These are phyloP conservation scores for carrot (Daucus carota) DNA, from an alignment of 129 eudicot genomes.

Conservation along the genomic window DNA sequence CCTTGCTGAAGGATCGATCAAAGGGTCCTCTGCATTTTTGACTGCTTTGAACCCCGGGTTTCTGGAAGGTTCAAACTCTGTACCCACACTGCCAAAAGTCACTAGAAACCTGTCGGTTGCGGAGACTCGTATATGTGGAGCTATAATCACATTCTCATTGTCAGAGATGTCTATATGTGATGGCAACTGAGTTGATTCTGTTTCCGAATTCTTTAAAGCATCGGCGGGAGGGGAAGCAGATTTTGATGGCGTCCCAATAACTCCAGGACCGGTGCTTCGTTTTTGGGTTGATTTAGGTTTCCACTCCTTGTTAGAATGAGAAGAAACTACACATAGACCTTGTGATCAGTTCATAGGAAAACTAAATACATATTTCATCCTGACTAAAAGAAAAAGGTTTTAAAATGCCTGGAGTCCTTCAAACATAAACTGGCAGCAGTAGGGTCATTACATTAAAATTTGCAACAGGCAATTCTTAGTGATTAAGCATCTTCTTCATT, in stretches of 20 bases:
- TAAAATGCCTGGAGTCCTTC: neutral
- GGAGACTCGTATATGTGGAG: conserved; percentile 85
- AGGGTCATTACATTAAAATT: neutral
- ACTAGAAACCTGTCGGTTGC: conserved; percentile 59
- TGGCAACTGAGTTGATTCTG: conserved; percentile 35
- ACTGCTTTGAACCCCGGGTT: conserved; percentile 29
- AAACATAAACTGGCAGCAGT: neutral
- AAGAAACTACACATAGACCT: conserved; percentile 36
- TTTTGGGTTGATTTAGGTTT: conserved; percentile 74
- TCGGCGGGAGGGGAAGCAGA: conserved; percentile 37
- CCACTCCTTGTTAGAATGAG: conserved; percentile 89
- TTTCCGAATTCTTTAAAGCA: conserved; percentile 28
- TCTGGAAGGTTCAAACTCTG: conserved; percentile 30
- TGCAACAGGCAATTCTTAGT: neutral
- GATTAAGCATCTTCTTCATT: neutral
- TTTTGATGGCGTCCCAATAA: conserved; percentile 59
- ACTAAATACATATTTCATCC: neutral
- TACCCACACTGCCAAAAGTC: conserved; percentile 77
- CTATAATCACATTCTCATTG: conserved; percentile 76
- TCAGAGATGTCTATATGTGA: conserved; percentile 36
- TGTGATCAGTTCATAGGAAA: conserved; percentile 5
- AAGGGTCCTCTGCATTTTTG: conserved; percentile 30
- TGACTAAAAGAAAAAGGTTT: neutral
- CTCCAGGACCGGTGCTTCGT: conserved; percentile 50
- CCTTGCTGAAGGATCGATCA: conserved; percentile 54